Base-by-base conservation (phyloP, 345 rosid species). In the Cochlearia excelsa region DNA sequence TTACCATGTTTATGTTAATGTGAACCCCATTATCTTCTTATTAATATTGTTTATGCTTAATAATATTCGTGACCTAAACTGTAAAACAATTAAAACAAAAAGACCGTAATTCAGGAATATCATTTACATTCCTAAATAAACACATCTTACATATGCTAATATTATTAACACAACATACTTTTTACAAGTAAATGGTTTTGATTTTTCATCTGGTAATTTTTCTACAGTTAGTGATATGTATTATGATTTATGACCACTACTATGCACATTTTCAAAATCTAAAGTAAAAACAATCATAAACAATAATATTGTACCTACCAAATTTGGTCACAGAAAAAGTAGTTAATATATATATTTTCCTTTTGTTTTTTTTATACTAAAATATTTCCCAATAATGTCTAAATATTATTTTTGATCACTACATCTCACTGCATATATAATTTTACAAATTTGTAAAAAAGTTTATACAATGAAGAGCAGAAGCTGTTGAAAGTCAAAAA, bases 401-500 rank as follows among this genome's bases (percentile, higher is more conserved):
- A 16, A 16, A 16, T 16, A 16, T 16, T 16, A n/a, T 31, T 3
- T 51, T 30, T 11, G 1, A 30, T 8, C 26, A 10, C 3, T 63
- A 28, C 37, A 49, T n/a, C 7, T 37, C 2, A 45, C 42, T 7
- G 42, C 29, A 40, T 37, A 9, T 16, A 16, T 16, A 16, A 16
- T 16, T 16, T 16, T 16, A 16, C 23, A 16, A 16, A 16, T 16
- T 16, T 16, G 23, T 16, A 16, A 16, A 16, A 16, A 16, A 16
- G 23, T 16, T 16, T 16, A 16, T 16, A 16, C 23, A 54, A 34
- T 46, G 50, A 48, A 65, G 63, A 41, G 66, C 31, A 51, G 63
- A 59, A 67, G 48, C 64, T 67, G 76, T 67, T 54, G 46, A 42
- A 30, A 81, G 79, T 77, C 74, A 85, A 79, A 34, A 74, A 78